phyloP scores from a whole-genome alignment of 2,329 filamentous ascomycete genomes.

The Cercospora sp. region DNA sequence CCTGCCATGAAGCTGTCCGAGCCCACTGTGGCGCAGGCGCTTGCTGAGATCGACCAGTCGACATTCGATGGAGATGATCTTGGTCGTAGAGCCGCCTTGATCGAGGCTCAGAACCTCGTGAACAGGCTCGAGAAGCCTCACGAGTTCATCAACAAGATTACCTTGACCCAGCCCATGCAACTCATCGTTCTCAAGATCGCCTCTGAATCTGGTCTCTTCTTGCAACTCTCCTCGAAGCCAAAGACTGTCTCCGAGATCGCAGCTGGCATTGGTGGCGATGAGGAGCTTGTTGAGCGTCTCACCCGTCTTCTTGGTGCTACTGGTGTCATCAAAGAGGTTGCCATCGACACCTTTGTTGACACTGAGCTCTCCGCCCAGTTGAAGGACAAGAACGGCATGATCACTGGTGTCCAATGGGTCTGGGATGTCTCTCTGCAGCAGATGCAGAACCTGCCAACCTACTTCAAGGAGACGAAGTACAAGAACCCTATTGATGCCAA shows the following conservation, averaged over 20 bases:
- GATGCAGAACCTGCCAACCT: slow-evolving; percentile 14
- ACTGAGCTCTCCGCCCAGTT: slow-evolving; percentile 12
- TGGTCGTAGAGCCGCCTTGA: background rate
- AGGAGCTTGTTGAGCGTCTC: background rate
- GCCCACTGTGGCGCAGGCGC: background rate
- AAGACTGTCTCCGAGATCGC: background rate
- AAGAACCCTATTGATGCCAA: slow-evolving; percentile 15
- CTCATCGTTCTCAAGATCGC: background rate
- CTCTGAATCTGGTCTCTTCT: background rate
- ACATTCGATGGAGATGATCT: background rate
- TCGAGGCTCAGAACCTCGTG: background rate
- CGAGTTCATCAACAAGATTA: slow-evolving; percentile 4
- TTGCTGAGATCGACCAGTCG: background rate
- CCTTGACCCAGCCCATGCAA: slow-evolving; percentile 1
- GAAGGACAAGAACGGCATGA: slow-evolving; percentile 14
- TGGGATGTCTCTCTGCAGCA: slow-evolving; percentile 12
- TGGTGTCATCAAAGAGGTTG: background rate
- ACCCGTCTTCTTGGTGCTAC: background rate
- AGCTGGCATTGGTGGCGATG: background rate
- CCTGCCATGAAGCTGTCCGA: background rate
- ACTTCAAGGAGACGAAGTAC: slow-evolving; percentile 16
- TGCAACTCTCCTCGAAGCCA: background rate
- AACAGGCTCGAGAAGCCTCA: background rate
- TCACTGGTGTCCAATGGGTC: slow-evolving; percentile 16
- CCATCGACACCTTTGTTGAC: slow-evolving; percentile 12